Conservation (phyloP, 2,329 filamentous ascomycete genomes). For the Colletotrichum magnum region DNA sequence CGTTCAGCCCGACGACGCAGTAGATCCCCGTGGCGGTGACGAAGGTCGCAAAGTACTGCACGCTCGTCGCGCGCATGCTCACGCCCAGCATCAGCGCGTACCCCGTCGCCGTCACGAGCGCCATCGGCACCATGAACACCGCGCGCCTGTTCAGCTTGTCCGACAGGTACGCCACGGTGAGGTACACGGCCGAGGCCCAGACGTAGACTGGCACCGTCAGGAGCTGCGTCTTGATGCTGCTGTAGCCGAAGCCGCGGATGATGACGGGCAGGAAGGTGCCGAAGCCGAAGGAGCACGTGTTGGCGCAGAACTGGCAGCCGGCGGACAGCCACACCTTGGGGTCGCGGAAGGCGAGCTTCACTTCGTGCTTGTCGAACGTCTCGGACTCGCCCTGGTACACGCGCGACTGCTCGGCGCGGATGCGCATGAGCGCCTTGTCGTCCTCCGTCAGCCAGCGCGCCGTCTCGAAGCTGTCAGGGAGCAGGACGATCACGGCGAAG, state of each 20-base stretch:
- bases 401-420: slow-evolving; percentile 59
- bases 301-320: slow-evolving; percentile 65
- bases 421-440: slow-evolving; percentile 64
- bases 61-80: slow-evolving; percentile 54
- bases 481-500: slow-evolving; percentile 53
- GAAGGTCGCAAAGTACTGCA: slow-evolving; percentile 34
- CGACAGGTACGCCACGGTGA: slow-evolving; percentile 59
- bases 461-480: slow-evolving; percentile 59
- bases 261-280: slow-evolving; percentile 71
- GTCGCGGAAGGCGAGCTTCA: slow-evolving; percentile 62
- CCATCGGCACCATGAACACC: slow-evolving; percentile 57
- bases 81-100: slow-evolving; percentile 64
- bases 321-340: slow-evolving; percentile 66
- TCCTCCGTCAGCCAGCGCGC: slow-evolving; percentile 64
- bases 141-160: slow-evolving; percentile 56
- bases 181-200: slow-evolving; percentile 62
- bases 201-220: slow-evolving; percentile 71
- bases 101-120: slow-evolving; percentile 67
- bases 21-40: slow-evolving; percentile 23
- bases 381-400: slow-evolving; percentile 62
- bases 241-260: slow-evolving; percentile 65
- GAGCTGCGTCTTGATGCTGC: slow-evolving; percentile 63
- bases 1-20: slow-evolving; percentile 55
- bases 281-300: slow-evolving; percentile 69
- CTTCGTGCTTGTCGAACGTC: slow-evolving; percentile 64